Conservation (phyloP, 352 stramenopile genomes). For the Phytopythium ostracodes region DNA sequence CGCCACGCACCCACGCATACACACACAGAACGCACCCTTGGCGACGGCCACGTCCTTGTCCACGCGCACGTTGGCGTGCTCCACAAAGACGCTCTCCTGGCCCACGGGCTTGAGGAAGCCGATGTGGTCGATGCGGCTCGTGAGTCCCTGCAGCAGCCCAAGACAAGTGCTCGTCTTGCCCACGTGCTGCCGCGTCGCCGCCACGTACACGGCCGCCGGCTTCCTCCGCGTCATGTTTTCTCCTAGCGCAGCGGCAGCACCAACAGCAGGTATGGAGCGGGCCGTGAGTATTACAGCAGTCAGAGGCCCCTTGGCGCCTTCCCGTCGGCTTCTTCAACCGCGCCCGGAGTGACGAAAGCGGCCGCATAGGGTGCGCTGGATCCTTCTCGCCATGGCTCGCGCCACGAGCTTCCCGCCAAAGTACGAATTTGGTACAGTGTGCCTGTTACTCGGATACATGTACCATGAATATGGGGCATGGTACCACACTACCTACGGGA, state of each 20-base stretch:
- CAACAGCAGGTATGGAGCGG: too few species aligned
- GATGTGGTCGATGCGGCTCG: conserved; percentile 85
- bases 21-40: conserved; percentile 62
- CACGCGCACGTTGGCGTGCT: conserved; percentile 66
- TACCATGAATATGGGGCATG: background rate
- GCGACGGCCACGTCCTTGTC: conserved; percentile 90
- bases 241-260: background rate
- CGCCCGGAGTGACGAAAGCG: conserved; percentile 1
- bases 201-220: conserved; percentile 77
- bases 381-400: background rate
- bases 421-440: background rate
- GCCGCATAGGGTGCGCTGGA: background rate
- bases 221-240: conserved; percentile 10
- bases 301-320: too few species aligned
- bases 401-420: conserved; percentile 2
- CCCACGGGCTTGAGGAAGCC: conserved; percentile 96
- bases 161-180: conserved; percentile 94
- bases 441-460: background rate
- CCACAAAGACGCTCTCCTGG: conserved; percentile 86
- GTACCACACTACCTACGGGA: background rate
- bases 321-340: conserved; percentile 8
- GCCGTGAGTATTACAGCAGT: too few species aligned
- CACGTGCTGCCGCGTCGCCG: conserved; percentile 85
- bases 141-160: conserved; percentile 91
- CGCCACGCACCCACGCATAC: conserved; percentile 17